phyloP scores from a whole-genome alignment of 306 rosid genomes.

The Lathyrus oleraceus region DNA sequence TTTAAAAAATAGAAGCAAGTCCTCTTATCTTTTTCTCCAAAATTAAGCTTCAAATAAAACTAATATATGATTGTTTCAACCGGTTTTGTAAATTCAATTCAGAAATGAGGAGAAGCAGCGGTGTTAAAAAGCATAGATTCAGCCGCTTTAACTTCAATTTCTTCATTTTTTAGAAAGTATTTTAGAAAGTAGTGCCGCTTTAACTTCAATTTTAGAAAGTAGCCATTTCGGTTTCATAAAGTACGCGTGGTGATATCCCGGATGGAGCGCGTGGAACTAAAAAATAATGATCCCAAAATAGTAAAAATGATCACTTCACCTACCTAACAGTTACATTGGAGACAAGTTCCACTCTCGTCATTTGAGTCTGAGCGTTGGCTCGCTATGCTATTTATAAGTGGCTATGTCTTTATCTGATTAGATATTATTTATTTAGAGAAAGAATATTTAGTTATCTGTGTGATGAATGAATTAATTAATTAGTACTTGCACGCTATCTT shows the following conservation, averaged over 20 bases:
- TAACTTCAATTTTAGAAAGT: not conserved
- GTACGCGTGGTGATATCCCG: not conserved
- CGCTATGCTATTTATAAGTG: no score
- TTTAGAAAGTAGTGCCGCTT: no score
- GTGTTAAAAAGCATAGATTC: not conserved
- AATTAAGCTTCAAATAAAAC: no score
- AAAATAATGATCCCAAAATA: not conserved
- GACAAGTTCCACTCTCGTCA: not conserved
- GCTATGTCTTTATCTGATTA: slow-evolving; percentile 47
- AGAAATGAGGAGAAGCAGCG: not conserved
- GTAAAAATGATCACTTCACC: not conserved
- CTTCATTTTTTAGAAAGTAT: no score
- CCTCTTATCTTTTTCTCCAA: no score
- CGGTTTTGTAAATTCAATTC: no score
- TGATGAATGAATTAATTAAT: slow-evolving; percentile 29
- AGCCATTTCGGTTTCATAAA: no score
- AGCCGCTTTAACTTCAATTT: not conserved
- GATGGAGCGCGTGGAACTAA: not conserved
- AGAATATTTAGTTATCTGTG: slow-evolving; percentile 35
- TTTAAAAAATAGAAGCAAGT: no score
- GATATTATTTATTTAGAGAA: slow-evolving; percentile 35
- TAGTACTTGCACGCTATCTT: slow-evolving; percentile 58
- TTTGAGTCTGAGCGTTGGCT: no score
- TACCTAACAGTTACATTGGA: not conserved
- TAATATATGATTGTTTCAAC: no score